A percentile compares a stretch with the other conserved stretches of the same genome.
Evolutionary conservation across 176 grass and related monocot genomes (phyloP).

Genomic region (Microstegium vimineum): DNA sequence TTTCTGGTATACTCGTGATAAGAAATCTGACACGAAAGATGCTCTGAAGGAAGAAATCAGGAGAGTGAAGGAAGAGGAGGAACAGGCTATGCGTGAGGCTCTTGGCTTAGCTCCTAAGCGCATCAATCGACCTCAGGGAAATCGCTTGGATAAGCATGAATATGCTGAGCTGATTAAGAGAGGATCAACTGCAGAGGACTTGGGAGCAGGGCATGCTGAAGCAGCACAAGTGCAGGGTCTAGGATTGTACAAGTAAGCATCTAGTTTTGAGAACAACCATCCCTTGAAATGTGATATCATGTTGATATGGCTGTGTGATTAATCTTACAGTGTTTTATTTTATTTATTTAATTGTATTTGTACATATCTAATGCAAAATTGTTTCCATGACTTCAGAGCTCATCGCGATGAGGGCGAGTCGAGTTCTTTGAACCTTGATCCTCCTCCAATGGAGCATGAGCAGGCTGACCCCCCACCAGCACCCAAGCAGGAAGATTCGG

Average conservation of each 20-base stretch:
- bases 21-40: constrained; percentile 64
- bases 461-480: constrained; percentile 21
- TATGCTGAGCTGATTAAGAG: constrained; percentile 95
- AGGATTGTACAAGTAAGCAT: constrained; percentile 87
- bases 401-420: constrained; percentile 44
- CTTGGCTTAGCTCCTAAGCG: constrained; percentile 96
- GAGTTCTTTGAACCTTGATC: constrained; percentile 33
- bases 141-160: constrained; percentile 86
- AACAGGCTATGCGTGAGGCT: constrained; percentile 89
- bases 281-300: background rate
- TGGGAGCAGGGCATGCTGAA: constrained; percentile 88
- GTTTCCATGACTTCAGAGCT: constrained; percentile 42
- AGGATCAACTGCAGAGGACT: constrained; percentile 88
- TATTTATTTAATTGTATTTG: background rate
- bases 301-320: background rate
- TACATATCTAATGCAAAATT: constrained; percentile 9
- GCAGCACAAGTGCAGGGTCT: constrained; percentile 91
- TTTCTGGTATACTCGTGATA: constrained; percentile 81
- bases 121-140: constrained; percentile 57
- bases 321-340: background rate
- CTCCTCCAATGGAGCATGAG: constrained; percentile 35
- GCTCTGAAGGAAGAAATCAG: constrained; percentile 89
- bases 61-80: constrained; percentile 95
- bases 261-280: background rate
- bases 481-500: constrained; percentile 42